phyloP scores from a whole-genome alignment of 108 stramenopile species.

The Cyclotella cryptica region DNA sequence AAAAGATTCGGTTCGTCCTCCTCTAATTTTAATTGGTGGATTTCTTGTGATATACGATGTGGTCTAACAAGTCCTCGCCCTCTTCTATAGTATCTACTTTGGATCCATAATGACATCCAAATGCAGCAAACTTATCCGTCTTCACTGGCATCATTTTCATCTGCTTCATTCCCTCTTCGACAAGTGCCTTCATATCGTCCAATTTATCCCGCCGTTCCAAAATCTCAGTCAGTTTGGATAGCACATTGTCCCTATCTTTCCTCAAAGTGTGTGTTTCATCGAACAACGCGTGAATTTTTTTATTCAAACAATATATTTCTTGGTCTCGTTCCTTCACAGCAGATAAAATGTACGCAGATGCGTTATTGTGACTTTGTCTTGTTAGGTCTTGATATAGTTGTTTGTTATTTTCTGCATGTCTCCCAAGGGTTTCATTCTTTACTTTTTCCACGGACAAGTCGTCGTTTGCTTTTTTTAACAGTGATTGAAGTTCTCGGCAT shows the following conservation, averaged over 20 bases:
- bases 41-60: constrained; percentile 31
- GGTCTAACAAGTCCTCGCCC: constrained; percentile 30
- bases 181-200: constrained; percentile 41
- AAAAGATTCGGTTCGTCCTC: no score
- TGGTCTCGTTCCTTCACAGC: constrained; percentile 34
- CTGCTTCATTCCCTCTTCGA: constrained; percentile 27
- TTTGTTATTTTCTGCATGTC: constrained; percentile 27
- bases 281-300: constrained; percentile 19
- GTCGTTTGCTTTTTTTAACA: background rate
- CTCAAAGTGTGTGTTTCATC: constrained; percentile 1
- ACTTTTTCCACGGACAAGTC: constrained; percentile 34
- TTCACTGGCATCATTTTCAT: background rate
- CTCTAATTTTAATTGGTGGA: background rate
- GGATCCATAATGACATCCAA: background rate
- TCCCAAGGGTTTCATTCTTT: constrained; percentile 29
- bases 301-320: constrained; percentile 32
- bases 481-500: constrained; percentile 36
- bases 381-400: constrained; percentile 30
- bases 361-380: constrained; percentile 32
- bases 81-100: constrained; percentile 12
- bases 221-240: constrained; percentile 20
- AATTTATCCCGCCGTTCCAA: constrained; percentile 32
- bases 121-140: background rate
- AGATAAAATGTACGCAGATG: constrained; percentile 47
- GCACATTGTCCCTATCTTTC: constrained; percentile 31